Percentiles rank a stretch among this genome's conserved stretches.
phyloP scores from a whole-genome alignment of 805 yeast species.

The Ogataea ramenticola region DNA sequence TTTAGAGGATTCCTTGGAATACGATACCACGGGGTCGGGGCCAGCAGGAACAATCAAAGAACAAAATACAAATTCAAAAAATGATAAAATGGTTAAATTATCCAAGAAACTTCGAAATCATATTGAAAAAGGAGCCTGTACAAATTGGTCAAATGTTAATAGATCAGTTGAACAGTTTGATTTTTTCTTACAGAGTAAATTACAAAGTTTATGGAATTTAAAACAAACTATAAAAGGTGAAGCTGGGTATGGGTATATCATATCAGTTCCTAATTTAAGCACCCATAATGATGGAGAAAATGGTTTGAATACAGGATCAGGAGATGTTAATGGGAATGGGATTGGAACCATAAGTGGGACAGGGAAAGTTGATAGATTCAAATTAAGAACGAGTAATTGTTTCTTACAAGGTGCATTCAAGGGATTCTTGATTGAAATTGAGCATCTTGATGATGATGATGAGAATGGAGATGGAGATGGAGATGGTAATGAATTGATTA shows the following conservation, averaged over 20 bases:
- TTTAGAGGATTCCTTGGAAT: no score
- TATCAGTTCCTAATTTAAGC: conserved; percentile 35
- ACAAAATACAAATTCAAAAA: conserved; percentile 19
- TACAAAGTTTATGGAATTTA: conserved; percentile 63
- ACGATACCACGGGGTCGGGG: not conserved
- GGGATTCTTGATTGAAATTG: conserved; percentile 60
- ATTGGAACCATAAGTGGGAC: no score
- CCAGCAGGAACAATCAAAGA: no score
- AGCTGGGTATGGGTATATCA: conserved; percentile 59
- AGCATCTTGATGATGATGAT: conserved; percentile 25
- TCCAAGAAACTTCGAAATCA: conserved; percentile 21
- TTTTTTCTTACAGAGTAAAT: conserved; percentile 42
- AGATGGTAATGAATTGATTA: conserved; percentile 16
- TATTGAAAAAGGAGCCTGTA: conserved; percentile 36
- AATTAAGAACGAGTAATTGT: conserved; percentile 60
- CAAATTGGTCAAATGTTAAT: conserved; percentile 23
- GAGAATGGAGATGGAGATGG: conserved; percentile 6
- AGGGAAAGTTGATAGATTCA: conserved; percentile 34
- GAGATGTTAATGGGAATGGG: conserved; percentile 12
- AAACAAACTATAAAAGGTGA: conserved; percentile 70
- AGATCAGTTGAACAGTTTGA: conserved; percentile 44
- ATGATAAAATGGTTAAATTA: conserved; percentile 2
- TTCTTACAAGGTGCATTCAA: conserved; percentile 69
- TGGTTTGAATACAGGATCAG: not conserved
- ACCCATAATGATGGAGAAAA: no score